These are phyloP conservation scores for Wallacemonas collosoma DNA, from an alignment of 208 protist species.

Conservation along the genomic window DNA sequence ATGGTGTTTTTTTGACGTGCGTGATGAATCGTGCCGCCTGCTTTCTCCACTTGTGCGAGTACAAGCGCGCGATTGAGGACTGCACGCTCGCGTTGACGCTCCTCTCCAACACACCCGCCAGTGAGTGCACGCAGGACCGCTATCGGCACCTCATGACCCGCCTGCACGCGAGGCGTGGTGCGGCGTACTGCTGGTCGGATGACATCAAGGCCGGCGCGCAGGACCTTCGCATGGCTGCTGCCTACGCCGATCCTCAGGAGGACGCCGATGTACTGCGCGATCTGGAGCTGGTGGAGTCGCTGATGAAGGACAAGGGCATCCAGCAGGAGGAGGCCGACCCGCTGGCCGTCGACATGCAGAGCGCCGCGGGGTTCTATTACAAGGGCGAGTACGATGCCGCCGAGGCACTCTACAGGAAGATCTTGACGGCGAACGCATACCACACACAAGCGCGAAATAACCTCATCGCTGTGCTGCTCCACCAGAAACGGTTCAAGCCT, in stretches of 20 bases:
- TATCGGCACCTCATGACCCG: constrained; percentile 89
- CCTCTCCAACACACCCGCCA: constrained; percentile 89
- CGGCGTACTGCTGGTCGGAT: constrained; percentile 80
- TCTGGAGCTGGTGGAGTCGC: constrained; percentile 55
- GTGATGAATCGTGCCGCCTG: constrained; percentile 90
- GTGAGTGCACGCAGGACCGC: constrained; percentile 87
- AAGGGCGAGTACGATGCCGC: constrained; percentile 60
- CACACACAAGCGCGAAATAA: constrained; percentile 75
- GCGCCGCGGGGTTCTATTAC: constrained; percentile 74
- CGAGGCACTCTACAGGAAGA: constrained; percentile 47
- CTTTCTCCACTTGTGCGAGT: constrained; percentile 80
- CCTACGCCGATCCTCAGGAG: constrained; percentile 67
- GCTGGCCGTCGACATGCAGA: constrained; percentile 48
- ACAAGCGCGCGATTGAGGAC: constrained; percentile 83
- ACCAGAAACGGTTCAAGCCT: constrained; percentile 63
- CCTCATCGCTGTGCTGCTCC: constrained; percentile 68
- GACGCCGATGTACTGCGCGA: constrained; percentile 66
- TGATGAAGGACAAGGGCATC: constrained; percentile 52
- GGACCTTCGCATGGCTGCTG: constrained; percentile 83
- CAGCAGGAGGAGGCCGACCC: constrained; percentile 28
- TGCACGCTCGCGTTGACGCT: constrained; percentile 87
- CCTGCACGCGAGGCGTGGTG: constrained; percentile 80
- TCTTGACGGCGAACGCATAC: constrained; percentile 61
- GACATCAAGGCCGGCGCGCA: constrained; percentile 61
- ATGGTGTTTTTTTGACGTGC: constrained; percentile 89